These are phyloP conservation scores for Ganoderma multipileum DNA, from an alignment of 1,284 basidiomycete species.

Conservation along the genomic window DNA sequence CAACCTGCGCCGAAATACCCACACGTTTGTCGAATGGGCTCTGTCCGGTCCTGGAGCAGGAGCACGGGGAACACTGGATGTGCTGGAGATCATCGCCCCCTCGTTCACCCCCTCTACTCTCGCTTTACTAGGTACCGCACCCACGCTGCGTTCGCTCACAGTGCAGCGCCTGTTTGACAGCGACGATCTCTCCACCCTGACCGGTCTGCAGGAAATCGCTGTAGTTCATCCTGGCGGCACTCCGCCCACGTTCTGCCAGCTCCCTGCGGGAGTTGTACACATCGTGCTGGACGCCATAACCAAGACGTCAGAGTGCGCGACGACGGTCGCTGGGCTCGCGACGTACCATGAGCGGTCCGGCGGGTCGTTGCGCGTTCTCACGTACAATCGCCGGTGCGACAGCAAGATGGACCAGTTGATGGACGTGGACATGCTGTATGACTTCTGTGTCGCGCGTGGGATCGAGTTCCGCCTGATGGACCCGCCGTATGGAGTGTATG, in stretches of 20 bases:
- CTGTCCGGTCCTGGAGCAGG: constrained; percentile 14
- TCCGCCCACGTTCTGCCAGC: background rate
- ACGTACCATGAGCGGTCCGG: constrained; percentile 4
- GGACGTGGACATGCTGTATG: constrained; percentile 14
- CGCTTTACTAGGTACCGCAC: background rate
- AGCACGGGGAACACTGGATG: constrained; percentile 7
- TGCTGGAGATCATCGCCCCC: constrained; percentile 9
- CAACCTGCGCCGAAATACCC: constrained; percentile 15
- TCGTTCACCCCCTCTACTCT: background rate
- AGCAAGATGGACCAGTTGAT: background rate
- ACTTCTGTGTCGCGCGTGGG: constrained; percentile 9
- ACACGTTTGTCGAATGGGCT: constrained; percentile 23
- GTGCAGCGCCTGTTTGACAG: background rate
- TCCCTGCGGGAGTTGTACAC: constrained; percentile 17
- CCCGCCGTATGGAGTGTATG: constrained; percentile 21
- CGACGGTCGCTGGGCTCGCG: background rate
- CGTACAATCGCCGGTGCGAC: constrained; percentile 12
- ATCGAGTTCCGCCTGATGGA: constrained; percentile 20
- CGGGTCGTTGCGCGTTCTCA: constrained; percentile 14
- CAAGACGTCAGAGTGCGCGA: background rate
- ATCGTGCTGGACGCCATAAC: constrained; percentile 8
- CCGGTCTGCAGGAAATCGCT: constrained; percentile 10
- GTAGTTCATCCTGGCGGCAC: background rate
- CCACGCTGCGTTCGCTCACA: constrained; percentile 13
- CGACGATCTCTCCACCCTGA: constrained; percentile 9